A percentile compares a stretch with the other conserved stretches of the same genome.
These are phyloP conservation scores for Gonium pectorale DNA, from an alignment of 139 green algal genomes.

Conservation along the genomic window DNA sequence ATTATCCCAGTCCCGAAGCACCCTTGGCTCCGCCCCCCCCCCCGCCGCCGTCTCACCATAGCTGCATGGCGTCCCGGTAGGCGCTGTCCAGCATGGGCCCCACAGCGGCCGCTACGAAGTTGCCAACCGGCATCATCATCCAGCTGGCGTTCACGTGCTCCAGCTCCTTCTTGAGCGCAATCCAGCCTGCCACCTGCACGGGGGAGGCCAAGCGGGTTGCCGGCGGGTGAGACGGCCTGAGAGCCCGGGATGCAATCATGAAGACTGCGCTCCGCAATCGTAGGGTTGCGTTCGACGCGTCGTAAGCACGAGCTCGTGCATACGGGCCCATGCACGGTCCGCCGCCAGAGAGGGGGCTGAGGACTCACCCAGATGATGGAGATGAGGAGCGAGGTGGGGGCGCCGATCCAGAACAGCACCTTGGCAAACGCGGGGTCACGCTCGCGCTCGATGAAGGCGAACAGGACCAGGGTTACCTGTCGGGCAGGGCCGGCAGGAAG, in stretches of 20 bases:
- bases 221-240: too few species aligned
- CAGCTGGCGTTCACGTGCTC: constrained; percentile 65
- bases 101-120: constrained; percentile 59
- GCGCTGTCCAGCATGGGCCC: constrained; percentile 42
- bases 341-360: too few species aligned
- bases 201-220: too few species aligned
- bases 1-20: too few species aligned
- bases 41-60: constrained; percentile 1
- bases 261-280: too few species aligned
- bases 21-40: too few species aligned
- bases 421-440: constrained; percentile 47
- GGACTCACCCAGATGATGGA: constrained; percentile 32
- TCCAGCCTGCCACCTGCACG: constrained; percentile 52
- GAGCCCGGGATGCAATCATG: too few species aligned
- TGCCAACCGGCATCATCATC: constrained; percentile 53
- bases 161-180: constrained; percentile 49
- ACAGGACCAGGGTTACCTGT: constrained; percentile 40
- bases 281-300: too few species aligned
- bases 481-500: too few species aligned
- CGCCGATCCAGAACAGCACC: constrained; percentile 67
- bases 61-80: constrained; percentile 48
- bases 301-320: too few species aligned
- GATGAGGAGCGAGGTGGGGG: constrained; percentile 8
- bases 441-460: constrained; percentile 50
- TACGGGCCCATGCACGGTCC: neutral